These are phyloP conservation scores for Leucosporidium yakuticum DNA, from an alignment of 768 basidiomycete species.

Conservation along the genomic window DNA sequence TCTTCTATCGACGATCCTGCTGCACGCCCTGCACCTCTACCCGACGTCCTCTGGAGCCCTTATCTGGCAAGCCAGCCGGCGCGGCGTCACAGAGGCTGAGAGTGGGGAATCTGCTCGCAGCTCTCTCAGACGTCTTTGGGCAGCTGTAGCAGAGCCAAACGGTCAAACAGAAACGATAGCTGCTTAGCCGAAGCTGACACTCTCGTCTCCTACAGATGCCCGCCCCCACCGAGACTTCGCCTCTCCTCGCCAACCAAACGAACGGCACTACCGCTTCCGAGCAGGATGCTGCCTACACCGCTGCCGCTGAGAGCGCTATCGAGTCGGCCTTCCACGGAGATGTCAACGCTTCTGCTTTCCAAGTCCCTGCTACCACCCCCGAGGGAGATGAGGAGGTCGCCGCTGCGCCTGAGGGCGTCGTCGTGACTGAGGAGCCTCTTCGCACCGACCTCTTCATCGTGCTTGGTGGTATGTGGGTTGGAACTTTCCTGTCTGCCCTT, in stretches of 20 bases:
- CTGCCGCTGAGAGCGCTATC: conserved; percentile 1
- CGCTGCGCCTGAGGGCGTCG: neutral
- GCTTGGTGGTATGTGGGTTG: conserved; percentile 17
- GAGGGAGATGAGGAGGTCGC: conserved; percentile 11
- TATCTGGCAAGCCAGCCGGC: no score
- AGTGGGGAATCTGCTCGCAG: no score
- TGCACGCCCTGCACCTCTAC: no score
- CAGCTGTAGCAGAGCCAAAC: no score
- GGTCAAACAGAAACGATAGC: no score
- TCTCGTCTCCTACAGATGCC: neutral
- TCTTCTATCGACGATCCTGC: no score
- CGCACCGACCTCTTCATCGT: conserved; percentile 7
- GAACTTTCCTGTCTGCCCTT: conserved; percentile 14
- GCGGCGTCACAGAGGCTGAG: no score
- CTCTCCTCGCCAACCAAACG: conserved; percentile 6
- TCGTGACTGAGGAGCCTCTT: conserved; percentile 3
- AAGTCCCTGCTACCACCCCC: neutral
- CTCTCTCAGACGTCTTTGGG: no score
- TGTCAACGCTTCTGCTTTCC: conserved; percentile 13
- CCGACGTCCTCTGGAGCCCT: no score
- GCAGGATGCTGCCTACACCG: neutral
- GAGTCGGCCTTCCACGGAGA: neutral
- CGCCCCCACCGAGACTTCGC: conserved; percentile 9
- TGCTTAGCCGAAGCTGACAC: no score
- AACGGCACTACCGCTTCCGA: neutral